Evolutionary conservation across 306 rosid species (phyloP), one percentile per base, ranked within the genome.

Genomic region (Pyrus communis): DNA sequence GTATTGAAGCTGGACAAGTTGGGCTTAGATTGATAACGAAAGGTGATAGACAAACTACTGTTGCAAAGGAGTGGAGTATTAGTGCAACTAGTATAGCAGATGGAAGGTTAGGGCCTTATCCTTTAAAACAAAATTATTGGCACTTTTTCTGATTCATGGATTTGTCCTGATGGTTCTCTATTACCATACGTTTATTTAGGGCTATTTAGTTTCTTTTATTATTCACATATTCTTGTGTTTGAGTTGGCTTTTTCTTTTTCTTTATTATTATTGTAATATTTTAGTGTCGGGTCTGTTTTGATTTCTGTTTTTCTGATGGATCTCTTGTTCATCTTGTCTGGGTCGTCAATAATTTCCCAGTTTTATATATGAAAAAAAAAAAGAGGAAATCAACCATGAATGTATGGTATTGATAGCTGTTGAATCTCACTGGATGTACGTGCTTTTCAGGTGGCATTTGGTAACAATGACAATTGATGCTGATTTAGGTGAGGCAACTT

Each of bases 1-100:
- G 98, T 67, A 90, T 92, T 77, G 99, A 96, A 84, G 99, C 99
- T 69, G 99, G 99, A 74, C 99, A 92, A 86, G 99, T 96, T 86
- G 99, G 98, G 80, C 93, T 96, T 78, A 81, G 99, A 86, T 87
- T 96, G 86, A 96, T 96, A 79, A 92, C 97, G 33, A 92, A 96
- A 84, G 96, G 99, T 71, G 99, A 96, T 79, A 92, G 98, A 77
- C 99, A 96, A 78, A 91, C 96, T 67, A 96, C 96, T 45, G 97
- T 89, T 60, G 91, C 94, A 67, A 96, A 85, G 84, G 99, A 96
- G 77, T 96, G 99, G 99, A 92, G 97, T 81, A 88, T 96, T 68
- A 86, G 99, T 83, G 93, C 91, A 58, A 86, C 98, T 66, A 81
- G 98, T 78, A 96, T 96, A 84, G 99, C 99, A 43, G 99, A 96